Evolutionary conservation across 78 protist genomes (phyloP).

Genomic region (Cavenderia fasciculata): DNA sequence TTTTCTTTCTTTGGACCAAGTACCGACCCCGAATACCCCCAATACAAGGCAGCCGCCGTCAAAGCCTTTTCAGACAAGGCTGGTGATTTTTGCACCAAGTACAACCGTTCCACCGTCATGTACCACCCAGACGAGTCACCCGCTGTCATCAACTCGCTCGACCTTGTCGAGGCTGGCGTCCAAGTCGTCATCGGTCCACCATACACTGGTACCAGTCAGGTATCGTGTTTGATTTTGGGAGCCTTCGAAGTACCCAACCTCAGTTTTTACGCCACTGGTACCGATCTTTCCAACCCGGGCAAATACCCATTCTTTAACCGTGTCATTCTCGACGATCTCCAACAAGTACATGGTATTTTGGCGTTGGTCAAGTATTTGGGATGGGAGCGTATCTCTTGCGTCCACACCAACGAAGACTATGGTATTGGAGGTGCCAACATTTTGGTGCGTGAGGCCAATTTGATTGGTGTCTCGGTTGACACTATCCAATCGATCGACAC

Average conservation of each 20-base stretch:
- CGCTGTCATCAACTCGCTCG: background rate
- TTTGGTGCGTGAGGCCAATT: slow-evolving; percentile 21
- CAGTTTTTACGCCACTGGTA: slow-evolving; percentile 50
- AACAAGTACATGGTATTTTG: slow-evolving; percentile 24
- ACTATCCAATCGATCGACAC: slow-evolving; percentile 37
- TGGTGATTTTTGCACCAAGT: background rate
- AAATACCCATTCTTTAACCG: slow-evolving; percentile 49
- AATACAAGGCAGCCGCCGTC: background rate
- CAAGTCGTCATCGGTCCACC: slow-evolving; percentile 65
- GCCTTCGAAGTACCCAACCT: slow-evolving; percentile 37
- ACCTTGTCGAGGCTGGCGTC: background rate
- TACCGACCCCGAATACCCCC: slow-evolving; percentile 14
- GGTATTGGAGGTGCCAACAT: slow-evolving; percentile 67
- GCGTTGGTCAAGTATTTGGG: slow-evolving; percentile 21
- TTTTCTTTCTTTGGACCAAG: slow-evolving; percentile 1
- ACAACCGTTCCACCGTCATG: background rate
- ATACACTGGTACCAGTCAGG: slow-evolving; percentile 6
- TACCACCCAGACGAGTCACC: background rate
- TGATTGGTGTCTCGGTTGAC: slow-evolving; percentile 13
- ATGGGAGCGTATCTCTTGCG: slow-evolving; percentile 59
- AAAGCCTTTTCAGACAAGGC: background rate
- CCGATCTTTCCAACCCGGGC: slow-evolving; percentile 22
- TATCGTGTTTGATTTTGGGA: slow-evolving; percentile 12
- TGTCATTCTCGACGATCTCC: slow-evolving; percentile 40
- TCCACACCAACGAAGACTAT: slow-evolving; percentile 69